These are phyloP conservation scores for Phalaenopsis aphrodite DNA, from an alignment of 106 monocot genomes.

Conservation along the genomic window DNA sequence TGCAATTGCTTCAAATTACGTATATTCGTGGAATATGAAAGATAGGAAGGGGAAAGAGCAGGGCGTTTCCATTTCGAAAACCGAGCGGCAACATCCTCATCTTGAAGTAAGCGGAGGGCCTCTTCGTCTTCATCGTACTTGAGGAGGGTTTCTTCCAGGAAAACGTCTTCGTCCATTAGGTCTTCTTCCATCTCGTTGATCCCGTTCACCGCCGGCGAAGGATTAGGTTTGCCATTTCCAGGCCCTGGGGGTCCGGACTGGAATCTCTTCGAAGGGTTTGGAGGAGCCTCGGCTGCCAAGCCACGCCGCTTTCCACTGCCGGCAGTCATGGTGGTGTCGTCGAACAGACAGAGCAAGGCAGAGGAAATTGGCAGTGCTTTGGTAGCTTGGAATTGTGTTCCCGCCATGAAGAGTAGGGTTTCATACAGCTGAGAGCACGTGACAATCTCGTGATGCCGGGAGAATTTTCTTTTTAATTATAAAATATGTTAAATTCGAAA, in stretches of 20 bases:
- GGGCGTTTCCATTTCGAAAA: constrained; percentile 85
- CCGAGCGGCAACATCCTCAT: constrained; percentile 67
- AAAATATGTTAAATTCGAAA: too few species aligned
- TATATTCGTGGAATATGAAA: constrained; percentile 43
- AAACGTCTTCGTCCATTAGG: constrained; percentile 98
- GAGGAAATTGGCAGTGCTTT: neutral
- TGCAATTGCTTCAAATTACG: constrained; percentile 20
- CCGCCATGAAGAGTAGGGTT: constrained; percentile 18
- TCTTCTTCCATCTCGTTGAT: constrained; percentile 55
- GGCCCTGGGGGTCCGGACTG: constrained; percentile 14
- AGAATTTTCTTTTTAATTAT: neutral
- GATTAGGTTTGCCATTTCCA: constrained; percentile 7
- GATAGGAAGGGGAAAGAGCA: constrained; percentile 35
- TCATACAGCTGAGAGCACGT: neutral
- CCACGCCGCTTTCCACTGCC: constrained; percentile 30
- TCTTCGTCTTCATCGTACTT: constrained; percentile 73
- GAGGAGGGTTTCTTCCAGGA: constrained; percentile 68
- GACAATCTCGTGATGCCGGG: neutral
- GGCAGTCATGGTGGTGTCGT: constrained; percentile 34
- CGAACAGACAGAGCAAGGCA: constrained; percentile 1
- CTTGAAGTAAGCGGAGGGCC: constrained; percentile 50
- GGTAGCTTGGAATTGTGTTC: constrained; percentile 6
- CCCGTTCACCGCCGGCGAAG: constrained; percentile 6
- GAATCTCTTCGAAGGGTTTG: constrained; percentile 46
- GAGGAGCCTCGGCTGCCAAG: constrained; percentile 16